phyloP scores from a whole-genome alignment of 495 filamentous ascomycete species.

The Xeromyces bisporus region DNA sequence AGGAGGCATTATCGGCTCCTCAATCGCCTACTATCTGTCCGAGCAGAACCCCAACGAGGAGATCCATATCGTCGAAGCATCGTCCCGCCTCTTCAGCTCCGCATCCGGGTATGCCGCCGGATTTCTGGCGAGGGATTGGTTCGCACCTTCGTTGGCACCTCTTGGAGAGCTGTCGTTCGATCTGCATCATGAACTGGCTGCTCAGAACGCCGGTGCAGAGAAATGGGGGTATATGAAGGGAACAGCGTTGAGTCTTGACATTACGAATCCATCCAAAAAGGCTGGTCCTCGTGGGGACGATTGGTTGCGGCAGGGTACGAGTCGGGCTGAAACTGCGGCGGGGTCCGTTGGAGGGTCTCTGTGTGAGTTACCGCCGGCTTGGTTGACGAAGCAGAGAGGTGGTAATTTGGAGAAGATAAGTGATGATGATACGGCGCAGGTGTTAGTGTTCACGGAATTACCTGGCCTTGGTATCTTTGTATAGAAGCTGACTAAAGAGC shows the following conservation, averaged over 20 bases:
- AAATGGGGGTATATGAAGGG: constrained; percentile 56
- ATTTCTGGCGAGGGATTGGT: constrained; percentile 64
- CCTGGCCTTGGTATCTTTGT: too few species aligned
- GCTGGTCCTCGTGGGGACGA: constrained; percentile 32
- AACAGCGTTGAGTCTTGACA: constrained; percentile 37
- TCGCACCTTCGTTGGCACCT: constrained; percentile 30
- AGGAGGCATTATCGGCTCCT: constrained; percentile 60
- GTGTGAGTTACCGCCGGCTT: constrained; percentile 21
- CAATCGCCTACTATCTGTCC: constrained; percentile 59
- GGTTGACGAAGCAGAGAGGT: constrained; percentile 38
- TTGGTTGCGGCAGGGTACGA: constrained; percentile 46
- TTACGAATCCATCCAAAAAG: constrained; percentile 13
- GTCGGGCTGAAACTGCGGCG: constrained; percentile 40
- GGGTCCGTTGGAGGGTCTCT: constrained; percentile 2
- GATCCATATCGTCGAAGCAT: constrained; percentile 56
- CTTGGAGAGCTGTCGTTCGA: constrained; percentile 53
- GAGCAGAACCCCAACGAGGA: constrained; percentile 26
- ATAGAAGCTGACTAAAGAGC: constrained; percentile 4
- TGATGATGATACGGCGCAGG: constrained; percentile 45
- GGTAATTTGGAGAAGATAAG: constrained; percentile 45
- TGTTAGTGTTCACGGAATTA: too few species aligned
- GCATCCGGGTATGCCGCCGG: constrained; percentile 61
- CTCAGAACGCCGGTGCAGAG: constrained; percentile 36
- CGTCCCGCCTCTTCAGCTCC: constrained; percentile 45
- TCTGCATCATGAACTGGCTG: constrained; percentile 47